Conservation (phyloP, 2,329 filamentous ascomycete genomes). For the Periconia digitata region DNA sequence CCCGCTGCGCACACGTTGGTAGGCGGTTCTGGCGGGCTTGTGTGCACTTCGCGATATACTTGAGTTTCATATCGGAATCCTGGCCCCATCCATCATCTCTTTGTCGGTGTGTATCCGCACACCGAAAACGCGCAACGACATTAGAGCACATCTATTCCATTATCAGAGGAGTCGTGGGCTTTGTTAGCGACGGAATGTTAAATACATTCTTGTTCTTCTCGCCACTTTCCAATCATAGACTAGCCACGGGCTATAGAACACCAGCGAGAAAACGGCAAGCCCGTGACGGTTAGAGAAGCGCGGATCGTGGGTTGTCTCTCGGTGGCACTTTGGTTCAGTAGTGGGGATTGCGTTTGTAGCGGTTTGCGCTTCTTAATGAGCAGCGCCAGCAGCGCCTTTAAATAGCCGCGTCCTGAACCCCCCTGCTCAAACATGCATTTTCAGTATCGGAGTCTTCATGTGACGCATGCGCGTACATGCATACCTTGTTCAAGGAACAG, state of each 20-base stretch:
- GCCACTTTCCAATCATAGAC: not conserved
- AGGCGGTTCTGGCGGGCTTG: slow-evolving; percentile 1
- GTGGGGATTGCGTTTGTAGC: too few relatives aligned
- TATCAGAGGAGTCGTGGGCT: not conserved
- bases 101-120: not conserved
- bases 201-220: slow-evolving; percentile 1
- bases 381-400: too few relatives aligned
- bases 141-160: slow-evolving; percentile 3
- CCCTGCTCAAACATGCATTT: too few relatives aligned
- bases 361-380: too few relatives aligned
- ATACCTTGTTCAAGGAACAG: too few relatives aligned
- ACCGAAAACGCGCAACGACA: slow-evolving; percentile 1
- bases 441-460: too few relatives aligned
- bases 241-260: slow-evolving; percentile 1
- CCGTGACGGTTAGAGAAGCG: not conserved
- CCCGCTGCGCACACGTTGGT: not conserved
- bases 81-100: slow-evolving; percentile 1
- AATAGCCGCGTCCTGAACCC: too few relatives aligned
- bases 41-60: slow-evolving; percentile 3
- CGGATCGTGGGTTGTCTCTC: not conserved
- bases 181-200: not conserved
- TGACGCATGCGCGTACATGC: too few relatives aligned
- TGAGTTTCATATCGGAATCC: not conserved
- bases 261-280: slow-evolving; percentile 1
- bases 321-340: not conserved